Conservation (phyloP, 164 flowering plant genomes). For the Tinospora cordifolia region DNA sequence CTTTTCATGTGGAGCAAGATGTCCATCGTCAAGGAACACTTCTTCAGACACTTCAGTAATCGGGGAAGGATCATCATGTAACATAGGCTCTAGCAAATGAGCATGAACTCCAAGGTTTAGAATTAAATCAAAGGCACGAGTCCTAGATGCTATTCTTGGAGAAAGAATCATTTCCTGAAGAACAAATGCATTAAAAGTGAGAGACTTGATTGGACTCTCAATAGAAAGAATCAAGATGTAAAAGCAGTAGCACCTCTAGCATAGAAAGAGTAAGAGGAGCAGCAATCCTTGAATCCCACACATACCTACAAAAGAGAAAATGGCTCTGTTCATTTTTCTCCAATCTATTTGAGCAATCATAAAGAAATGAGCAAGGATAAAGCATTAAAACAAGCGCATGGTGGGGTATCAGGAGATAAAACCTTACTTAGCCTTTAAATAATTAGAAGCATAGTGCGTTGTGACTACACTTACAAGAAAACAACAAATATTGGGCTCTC, state of each 20-base stretch:
- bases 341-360: background rate
- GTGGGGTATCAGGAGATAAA: background rate
- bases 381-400: background rate
- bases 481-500: no score
- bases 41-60: slow-evolving; percentile 80
- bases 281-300: slow-evolving; percentile 76
- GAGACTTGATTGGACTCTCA: slow-evolving; percentile 9
- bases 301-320: slow-evolving; percentile 73
- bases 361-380: background rate
- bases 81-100: slow-evolving; percentile 82
- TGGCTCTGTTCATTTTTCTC: slow-evolving; percentile 2
- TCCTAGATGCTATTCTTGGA: slow-evolving; percentile 55
- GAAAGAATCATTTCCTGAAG: slow-evolving; percentile 87
- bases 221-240: slow-evolving; percentile 6
- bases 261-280: slow-evolving; percentile 90
- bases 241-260: slow-evolving; percentile 72
- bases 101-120: slow-evolving; percentile 97
- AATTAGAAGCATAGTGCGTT: background rate
- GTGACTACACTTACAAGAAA: background rate
- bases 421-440: background rate
- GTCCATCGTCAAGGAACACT: slow-evolving; percentile 39
- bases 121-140: slow-evolving; percentile 89
- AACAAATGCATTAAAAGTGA: slow-evolving; percentile 13
- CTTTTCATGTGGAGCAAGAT: slow-evolving; percentile 28
- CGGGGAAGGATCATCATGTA: slow-evolving; percentile 47